Base-by-base conservation (phyloP, 176 grass and related monocot genomes). In the Oryza longistaminata region DNA sequence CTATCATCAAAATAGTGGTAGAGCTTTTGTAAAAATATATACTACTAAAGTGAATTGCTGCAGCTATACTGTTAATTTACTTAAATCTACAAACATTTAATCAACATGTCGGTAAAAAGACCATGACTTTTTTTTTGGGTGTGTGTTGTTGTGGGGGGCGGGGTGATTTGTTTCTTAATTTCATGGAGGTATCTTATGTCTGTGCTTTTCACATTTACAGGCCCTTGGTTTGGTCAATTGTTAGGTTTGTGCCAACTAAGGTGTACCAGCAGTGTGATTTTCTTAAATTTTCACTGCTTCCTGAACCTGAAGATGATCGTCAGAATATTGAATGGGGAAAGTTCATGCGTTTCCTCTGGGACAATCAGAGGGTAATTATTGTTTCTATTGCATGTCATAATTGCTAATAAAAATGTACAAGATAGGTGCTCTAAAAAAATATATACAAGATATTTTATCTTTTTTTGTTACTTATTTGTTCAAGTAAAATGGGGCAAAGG, bases 311-410 rank as follows among this genome's bases (percentile, higher is more conserved):
- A 79, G 85, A 94, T 52, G 19, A 10, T 6, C 48, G 39, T 8
- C 90, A 97, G 81, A 66, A 71, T n/a, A 44, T 6, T 68, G 94
- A 97, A 79, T 91, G 94, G 94, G 80, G 68, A 44, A 76, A 2
- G 21, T 97, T 97, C 73, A 79, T 87, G 64, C 40, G 43, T 37
- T 94, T 74, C 70, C 92, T 97, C 76, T 72, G 31, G 19, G 24
- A 77, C 4, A 31, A 69, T 33, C n/a, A 77, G 79, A 94, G 22
- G 88, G 94, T 94, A 88, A 86, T 71, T 64, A 52, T 69, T 37
- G 12, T 75, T 34, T 62, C 6, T 13, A 31, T 58, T 65, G 31
- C 42, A 34, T 50, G 72, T 0, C n/a, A 34, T 45, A 43, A 69
- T 72, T 78, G 19, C 42, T 25, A 58, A 74, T 70, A 8, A 45